Conservation (phyloP, 2,329 filamentous ascomycete genomes). For the Xylaria sp. region DNA sequence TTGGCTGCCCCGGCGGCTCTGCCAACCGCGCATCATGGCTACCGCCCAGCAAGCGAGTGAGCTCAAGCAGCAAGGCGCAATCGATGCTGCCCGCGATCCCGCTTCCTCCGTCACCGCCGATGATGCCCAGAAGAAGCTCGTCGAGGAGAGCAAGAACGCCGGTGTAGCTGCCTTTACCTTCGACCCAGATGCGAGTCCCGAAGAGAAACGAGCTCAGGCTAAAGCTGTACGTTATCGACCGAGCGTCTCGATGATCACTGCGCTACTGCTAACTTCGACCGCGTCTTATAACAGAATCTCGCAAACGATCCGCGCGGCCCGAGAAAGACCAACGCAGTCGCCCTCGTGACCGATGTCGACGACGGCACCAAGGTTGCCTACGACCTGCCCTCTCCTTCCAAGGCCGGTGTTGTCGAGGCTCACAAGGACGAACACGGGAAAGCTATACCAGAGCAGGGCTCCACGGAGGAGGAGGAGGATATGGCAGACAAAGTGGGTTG, state of each 20-base stretch:
- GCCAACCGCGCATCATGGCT: slow-evolving; percentile 46
- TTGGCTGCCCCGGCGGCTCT: slow-evolving; percentile 48
- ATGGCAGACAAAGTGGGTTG: slow-evolving; percentile 77
- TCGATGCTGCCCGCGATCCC: slow-evolving; percentile 80
- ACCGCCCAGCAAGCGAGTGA: slow-evolving; percentile 62
- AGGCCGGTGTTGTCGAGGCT: slow-evolving; percentile 72
- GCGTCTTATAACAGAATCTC: slow-evolving; percentile 60
- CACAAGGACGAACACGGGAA: slow-evolving; percentile 62
- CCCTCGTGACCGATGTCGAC: slow-evolving; percentile 82
- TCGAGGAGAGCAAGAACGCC: slow-evolving; percentile 81
- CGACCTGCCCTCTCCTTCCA: slow-evolving; percentile 80
- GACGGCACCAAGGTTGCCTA: slow-evolving; percentile 76
- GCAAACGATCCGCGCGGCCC: slow-evolving; percentile 72
- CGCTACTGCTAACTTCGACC: slow-evolving; percentile 24
- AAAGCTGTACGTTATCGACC: slow-evolving; percentile 72
- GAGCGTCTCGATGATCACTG: neutral
- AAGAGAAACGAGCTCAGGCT: slow-evolving; percentile 85
- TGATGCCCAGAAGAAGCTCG: slow-evolving; percentile 77
- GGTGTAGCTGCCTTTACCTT: slow-evolving; percentile 87
- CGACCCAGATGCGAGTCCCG: slow-evolving; percentile 83
- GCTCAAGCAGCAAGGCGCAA: slow-evolving; percentile 82
- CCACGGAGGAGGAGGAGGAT: slow-evolving; percentile 65
- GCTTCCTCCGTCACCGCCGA: slow-evolving; percentile 74
- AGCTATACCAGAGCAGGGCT: slow-evolving; percentile 61
- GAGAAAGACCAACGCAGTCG: slow-evolving; percentile 69